These are phyloP conservation scores for Gynandropsis gynandra DNA, from an alignment of 345 rosid genomes.

Conservation along the genomic window DNA sequence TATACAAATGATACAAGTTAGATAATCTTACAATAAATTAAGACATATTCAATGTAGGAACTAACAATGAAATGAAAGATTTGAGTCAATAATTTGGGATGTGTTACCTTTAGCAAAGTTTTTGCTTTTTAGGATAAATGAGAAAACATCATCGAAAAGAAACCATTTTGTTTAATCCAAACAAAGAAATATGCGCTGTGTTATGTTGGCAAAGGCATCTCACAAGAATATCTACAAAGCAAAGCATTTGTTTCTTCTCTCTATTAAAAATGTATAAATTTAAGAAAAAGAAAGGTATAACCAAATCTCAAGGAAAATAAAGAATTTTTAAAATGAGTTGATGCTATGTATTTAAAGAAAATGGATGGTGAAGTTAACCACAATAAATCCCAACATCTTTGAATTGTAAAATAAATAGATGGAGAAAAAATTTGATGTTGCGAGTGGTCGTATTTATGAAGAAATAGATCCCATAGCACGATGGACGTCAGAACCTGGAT, in stretches of 20 bases:
- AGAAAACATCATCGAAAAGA: too few species aligned
- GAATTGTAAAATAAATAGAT: slow-evolving; percentile 14
- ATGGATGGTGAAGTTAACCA: slow-evolving; percentile 10
- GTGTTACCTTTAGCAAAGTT: too few species aligned
- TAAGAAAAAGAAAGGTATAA: slow-evolving; percentile 28
- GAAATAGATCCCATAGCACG: slow-evolving; percentile 31
- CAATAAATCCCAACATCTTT: slow-evolving; percentile 5
- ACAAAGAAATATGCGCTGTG: too few species aligned
- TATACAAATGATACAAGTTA: too few species aligned
- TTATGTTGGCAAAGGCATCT: too few species aligned
- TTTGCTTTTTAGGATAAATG: too few species aligned
- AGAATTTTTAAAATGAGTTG: background rate
- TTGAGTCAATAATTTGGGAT: too few species aligned
- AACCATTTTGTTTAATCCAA: too few species aligned
- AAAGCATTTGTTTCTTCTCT: slow-evolving; percentile 13
- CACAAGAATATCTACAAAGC: too few species aligned
- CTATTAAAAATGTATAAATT: slow-evolving; percentile 3
- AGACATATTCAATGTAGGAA: too few species aligned
- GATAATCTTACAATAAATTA: too few species aligned
- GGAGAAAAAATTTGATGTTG: slow-evolving; percentile 21
- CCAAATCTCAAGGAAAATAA: slow-evolving; percentile 19
- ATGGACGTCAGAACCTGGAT: slow-evolving; percentile 25
- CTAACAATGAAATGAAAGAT: too few species aligned
- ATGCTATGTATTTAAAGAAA: slow-evolving; percentile 18
- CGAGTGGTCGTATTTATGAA: slow-evolving; percentile 22